phyloP scores from a whole-genome alignment of 140 eudicot genomes.

The Ambrosia hybrid region DNA sequence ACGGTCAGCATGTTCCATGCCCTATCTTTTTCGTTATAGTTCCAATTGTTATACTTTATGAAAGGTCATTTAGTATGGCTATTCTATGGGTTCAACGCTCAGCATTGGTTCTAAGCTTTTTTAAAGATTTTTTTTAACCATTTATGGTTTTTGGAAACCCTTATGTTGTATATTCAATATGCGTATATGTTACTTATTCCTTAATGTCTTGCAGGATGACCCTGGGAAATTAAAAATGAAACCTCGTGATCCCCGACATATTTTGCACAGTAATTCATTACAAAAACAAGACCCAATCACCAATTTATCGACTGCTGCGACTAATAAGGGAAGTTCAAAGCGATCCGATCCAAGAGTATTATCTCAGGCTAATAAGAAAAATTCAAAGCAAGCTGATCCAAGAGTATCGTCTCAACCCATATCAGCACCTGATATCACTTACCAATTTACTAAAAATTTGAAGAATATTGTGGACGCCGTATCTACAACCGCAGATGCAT shows the following conservation, averaged over 20 bases:
- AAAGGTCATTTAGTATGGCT: no score
- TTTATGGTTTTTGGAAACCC: background rate
- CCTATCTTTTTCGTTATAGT: no score
- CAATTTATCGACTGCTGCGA: slow-evolving; percentile 33
- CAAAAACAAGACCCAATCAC: slow-evolving; percentile 37
- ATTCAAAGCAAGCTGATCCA: background rate
- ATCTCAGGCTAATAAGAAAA: slow-evolving; percentile 9
- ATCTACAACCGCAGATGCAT: slow-evolving; percentile 43
- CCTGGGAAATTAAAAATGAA: slow-evolving; percentile 76
- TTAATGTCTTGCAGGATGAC: slow-evolving; percentile 56
- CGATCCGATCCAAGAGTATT: slow-evolving; percentile 12
- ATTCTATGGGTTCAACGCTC: no score
- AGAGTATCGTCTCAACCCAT: slow-evolving; percentile 21
- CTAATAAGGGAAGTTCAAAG: slow-evolving; percentile 32
- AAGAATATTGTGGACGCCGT: slow-evolving; percentile 71
- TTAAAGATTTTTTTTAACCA: background rate
- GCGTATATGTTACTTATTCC: background rate
- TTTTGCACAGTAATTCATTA: slow-evolving; percentile 47
- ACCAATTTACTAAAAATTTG: slow-evolving; percentile 69
- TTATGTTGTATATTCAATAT: background rate
- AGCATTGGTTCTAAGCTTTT: no score
- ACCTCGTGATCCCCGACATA: slow-evolving; percentile 96
- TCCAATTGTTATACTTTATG: no score
- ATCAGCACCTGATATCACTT: slow-evolving; percentile 64
- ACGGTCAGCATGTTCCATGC: slow-evolving; percentile 36